Base-by-base conservation (phyloP, 1,284 basidiomycete species). In the Papiliotrema flavescens region DNA sequence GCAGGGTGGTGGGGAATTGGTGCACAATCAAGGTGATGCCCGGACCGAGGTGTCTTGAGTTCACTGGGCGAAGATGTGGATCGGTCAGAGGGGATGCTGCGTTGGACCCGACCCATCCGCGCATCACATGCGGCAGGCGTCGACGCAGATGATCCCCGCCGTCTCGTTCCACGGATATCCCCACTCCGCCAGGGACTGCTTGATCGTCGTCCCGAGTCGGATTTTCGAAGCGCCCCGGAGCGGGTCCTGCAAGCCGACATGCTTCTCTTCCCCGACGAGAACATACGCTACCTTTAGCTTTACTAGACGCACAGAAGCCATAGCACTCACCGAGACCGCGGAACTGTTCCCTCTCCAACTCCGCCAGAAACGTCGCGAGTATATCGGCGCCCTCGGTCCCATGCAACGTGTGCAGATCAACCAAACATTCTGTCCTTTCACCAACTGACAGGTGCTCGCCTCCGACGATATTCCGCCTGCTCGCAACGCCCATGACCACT, bases 121-220 rank as follows among this genome's bases (percentile, higher is more conserved):
- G 20, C 41, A 19, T 45, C 47, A 67, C 35, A 51, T 60, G 32
- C 72, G 58, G 57, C 69, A 71, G 20, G 70, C 63, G 59, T 97
- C 93, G 48, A 95, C 85, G 69, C 88, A 93, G 47, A 97, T 82
- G 51, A 93, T 84, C 2, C 93, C 93, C 62, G 90, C 90, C 14
- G 85, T 83, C 74, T 97, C 93, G 74, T 83, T 89, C 89, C 91
- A 95, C n/a, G 94, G 89, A 76, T 94, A 95, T 47, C 88, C 89
- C 89, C 91, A 97, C 51, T 88, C 84, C 64, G 89, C 87, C 46
- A 97, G 77, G 84, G 88, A 95, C 70, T 91, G 89, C 63, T 89
- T 86, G 41, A 97, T 85, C 17, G 88, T 89, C 1, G 86, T 83
- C 3, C 86, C 88, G 13, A 98, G 80, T 13, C 92, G 85, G 17